A percentile compares a stretch with the other conserved stretches of the same genome.
phyloP scores from a whole-genome alignment of 495 filamentous ascomycete species.

The Talaromyces stipitatus region DNA sequence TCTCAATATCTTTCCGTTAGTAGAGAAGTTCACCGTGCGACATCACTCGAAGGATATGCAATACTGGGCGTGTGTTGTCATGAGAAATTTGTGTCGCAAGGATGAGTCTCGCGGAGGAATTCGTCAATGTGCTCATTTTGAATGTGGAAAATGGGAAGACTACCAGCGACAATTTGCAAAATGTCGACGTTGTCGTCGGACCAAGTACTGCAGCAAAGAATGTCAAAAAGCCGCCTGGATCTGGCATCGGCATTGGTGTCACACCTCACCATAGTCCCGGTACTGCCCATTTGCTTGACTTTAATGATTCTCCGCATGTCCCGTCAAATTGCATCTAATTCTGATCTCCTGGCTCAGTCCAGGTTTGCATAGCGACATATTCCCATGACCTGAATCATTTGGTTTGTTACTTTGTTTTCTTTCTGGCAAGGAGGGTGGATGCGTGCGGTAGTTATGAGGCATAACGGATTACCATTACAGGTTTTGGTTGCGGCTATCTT shows the following conservation, averaged over 20 bases:
- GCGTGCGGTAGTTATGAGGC: not conserved
- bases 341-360: not conserved
- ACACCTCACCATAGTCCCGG: conserved; percentile 54
- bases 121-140: conserved; percentile 92
- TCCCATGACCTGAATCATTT: conserved; percentile 1
- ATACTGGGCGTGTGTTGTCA: conserved; percentile 98
- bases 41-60: conserved; percentile 96
- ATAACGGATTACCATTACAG: conserved; percentile 1
- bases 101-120: conserved; percentile 92
- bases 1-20: conserved; percentile 95
- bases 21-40: conserved; percentile 95
- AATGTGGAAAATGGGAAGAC: conserved; percentile 97
- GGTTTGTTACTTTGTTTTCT: not conserved
- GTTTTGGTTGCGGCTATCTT: not conserved
- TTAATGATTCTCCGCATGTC: conserved; percentile 24
- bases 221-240: conserved; percentile 99
- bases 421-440: not conserved
- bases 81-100: conserved; percentile 97
- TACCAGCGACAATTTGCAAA: conserved; percentile 95
- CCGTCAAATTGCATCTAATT: conserved; percentile 29
- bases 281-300: conserved; percentile 2
- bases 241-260: conserved; percentile 94
- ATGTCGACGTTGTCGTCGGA: conserved; percentile 89
- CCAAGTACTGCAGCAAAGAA: conserved; percentile 99
- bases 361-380: conserved; percentile 5